Evolutionary conservation across 192 early-diverging fungal species (phyloP), one percentile per base, ranked within the genome.

Genomic region (Backusella westeae): DNA sequence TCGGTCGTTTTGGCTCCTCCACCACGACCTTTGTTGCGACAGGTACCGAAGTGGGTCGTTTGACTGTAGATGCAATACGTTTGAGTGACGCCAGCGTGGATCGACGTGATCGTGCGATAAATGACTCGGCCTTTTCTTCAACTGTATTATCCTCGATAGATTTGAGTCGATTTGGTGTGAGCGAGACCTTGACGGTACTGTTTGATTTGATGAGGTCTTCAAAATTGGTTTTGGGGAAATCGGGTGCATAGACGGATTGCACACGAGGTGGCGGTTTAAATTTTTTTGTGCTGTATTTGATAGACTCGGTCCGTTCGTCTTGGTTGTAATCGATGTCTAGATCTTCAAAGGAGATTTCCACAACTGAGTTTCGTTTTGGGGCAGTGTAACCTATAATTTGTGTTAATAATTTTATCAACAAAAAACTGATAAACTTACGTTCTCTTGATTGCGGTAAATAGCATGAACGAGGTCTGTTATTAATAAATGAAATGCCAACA

Each of bases 81-180:
- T 38, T 65, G 4, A 70, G 15, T 38, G 76, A 72, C 0, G 68
- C 35, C 9, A 32, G n/a, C 0, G 49, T 34, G 9, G 72, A 49
- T 8, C 67, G 73, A n/a, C 49, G 38, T 34, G 73, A 74, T 17
- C 67, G 72, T 74, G 32, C 32, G 12, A 17, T 39, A 23, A 9
- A 66, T n/a, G 21, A 19, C n/a, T 19, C 19, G 12, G 12, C 34
- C 67, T 21, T 53, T 73, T 38, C 34, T 35, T n/a, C 34, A 32
- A 34, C 59, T 70, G 32, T 81, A 67, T 21, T 86, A 76, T 15
- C 79, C 67, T 89, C 88, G 53, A 89, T 89, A 2, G 88, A 87
- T 35, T 78, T 82, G 12, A 89, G 71, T 67, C 88, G 81, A 67
- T 87, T 88, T 10, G 88, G 88, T 10, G 88, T 89, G 34, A 89